Evolutionary conservation across 2,329 filamentous ascomycete species (phyloP).

Genomic region (Pseudogymnoascus destructans): DNA sequence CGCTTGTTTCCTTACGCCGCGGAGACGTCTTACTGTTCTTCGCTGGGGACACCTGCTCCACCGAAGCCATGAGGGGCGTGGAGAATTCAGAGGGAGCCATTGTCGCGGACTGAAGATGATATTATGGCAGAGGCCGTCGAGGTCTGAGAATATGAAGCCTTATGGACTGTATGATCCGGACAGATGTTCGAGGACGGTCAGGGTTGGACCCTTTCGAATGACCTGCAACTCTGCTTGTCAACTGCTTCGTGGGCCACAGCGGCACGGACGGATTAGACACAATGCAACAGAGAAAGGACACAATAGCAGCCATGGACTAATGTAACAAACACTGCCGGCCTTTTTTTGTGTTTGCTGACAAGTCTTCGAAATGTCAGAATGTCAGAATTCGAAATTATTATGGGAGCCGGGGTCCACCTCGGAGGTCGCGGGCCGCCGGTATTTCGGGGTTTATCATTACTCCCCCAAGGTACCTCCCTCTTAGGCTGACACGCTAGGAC

Average conservation of each 20-base stretch:
- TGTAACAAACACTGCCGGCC: not conserved
- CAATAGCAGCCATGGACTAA: not conserved
- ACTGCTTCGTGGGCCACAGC: not conserved
- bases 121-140: not conserved
- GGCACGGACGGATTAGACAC: not conserved
- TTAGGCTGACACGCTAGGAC: not conserved
- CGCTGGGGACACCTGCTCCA: not conserved
- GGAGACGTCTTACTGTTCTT: not conserved
- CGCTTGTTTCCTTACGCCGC: not conserved
- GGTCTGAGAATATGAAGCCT: not conserved
- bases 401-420: not conserved
- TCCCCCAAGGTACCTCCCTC: not conserved
- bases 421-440: not conserved
- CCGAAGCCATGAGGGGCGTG: not conserved
- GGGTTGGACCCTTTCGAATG: not conserved
- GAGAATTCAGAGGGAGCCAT: not conserved
- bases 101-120: not conserved
- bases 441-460: conserved; percentile 1
- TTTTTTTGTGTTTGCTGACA: not conserved
- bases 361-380: not conserved
- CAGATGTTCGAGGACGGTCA: not conserved
- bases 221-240: not conserved
- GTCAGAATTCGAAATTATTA: not conserved
- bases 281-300: not conserved
- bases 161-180: not conserved